phyloP scores from a whole-genome alignment of 1,284 basidiomycete genomes.

The Fistulinella cinereoalba region DNA sequence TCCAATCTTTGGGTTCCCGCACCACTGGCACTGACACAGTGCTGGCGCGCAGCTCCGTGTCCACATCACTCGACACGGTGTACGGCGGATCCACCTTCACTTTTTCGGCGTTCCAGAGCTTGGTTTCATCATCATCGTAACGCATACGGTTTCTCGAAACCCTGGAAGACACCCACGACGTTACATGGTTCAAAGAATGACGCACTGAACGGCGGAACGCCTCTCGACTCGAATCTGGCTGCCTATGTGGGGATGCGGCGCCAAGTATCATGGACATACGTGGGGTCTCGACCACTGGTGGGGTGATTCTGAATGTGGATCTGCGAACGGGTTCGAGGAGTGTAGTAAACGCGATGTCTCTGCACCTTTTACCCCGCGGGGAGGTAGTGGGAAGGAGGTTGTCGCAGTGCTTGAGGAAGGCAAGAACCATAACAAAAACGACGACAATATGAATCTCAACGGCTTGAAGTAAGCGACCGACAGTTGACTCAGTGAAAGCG shows the following conservation, averaged over 20 bases:
- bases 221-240: constrained; percentile 16
- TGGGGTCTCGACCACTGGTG: constrained; percentile 29
- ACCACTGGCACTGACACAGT: constrained; percentile 1
- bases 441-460: constrained; percentile 63
- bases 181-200: constrained; percentile 31
- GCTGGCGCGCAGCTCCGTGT: constrained; percentile 1
- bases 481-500: constrained; percentile 61
- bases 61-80: constrained; percentile 1
- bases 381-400: constrained; percentile 1
- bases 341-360: constrained; percentile 8
- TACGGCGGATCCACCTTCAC: constrained; percentile 6
- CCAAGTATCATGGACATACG: constrained; percentile 21
- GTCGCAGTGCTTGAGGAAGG: constrained; percentile 40
- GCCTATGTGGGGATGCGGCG: constrained; percentile 6
- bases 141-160: constrained; percentile 23
- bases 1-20: constrained; percentile 8
- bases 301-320: constrained; percentile 33
- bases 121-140: constrained; percentile 29
- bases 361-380: constrained; percentile 2
- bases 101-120: constrained; percentile 39
- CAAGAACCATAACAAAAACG: constrained; percentile 51
- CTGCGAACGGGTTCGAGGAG: constrained; percentile 25
- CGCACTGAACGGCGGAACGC: constrained; percentile 17
- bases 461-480: constrained; percentile 70
- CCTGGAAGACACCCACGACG: constrained; percentile 35